phyloP scores from a whole-genome alignment of 371 early-diverging fungal species.

The Actinomortierella wolfii region DNA sequence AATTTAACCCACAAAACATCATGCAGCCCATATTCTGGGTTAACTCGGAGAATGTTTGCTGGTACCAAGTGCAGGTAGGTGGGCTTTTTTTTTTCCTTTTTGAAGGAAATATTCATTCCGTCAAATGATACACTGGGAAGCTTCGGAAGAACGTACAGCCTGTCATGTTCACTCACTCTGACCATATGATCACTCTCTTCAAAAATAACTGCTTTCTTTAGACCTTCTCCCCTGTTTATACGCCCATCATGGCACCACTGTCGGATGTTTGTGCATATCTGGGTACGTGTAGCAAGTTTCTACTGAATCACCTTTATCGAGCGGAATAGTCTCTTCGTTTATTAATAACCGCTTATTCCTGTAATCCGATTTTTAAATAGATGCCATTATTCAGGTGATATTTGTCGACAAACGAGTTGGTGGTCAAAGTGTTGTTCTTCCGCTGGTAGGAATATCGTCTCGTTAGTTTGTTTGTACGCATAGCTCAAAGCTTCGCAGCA shows the following conservation, averaged over 20 bases:
- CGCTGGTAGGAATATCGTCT: constrained; percentile 5
- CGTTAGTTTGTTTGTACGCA: too few relatives aligned
- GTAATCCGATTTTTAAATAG: neutral
- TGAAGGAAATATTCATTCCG: too few relatives aligned
- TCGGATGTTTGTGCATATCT: constrained; percentile 17
- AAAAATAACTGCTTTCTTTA: neutral
- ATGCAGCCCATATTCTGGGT: constrained; percentile 25
- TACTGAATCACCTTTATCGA: too few relatives aligned
- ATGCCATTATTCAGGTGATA: constrained; percentile 18
- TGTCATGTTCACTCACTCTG: too few relatives aligned
- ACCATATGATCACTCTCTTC: too few relatives aligned
- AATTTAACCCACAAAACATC: constrained; percentile 9
- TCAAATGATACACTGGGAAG: too few relatives aligned
- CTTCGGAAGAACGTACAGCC: too few relatives aligned
- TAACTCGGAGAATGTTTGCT: constrained; percentile 17
- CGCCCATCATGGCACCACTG: constrained; percentile 14
- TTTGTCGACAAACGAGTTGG: constrained; percentile 1
- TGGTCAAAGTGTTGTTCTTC: constrained; percentile 4
- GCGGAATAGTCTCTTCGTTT: neutral
- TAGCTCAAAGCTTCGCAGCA: too few relatives aligned
- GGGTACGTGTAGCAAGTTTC: too few relatives aligned
- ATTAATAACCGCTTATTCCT: neutral
- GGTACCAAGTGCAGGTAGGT: constrained; percentile 33
- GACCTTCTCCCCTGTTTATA: constrained; percentile 9
- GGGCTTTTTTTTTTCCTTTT: neutral